These are phyloP conservation scores for Citrus unshiu DNA, from an alignment of 345 rosid genomes.

Conservation along the genomic window DNA sequence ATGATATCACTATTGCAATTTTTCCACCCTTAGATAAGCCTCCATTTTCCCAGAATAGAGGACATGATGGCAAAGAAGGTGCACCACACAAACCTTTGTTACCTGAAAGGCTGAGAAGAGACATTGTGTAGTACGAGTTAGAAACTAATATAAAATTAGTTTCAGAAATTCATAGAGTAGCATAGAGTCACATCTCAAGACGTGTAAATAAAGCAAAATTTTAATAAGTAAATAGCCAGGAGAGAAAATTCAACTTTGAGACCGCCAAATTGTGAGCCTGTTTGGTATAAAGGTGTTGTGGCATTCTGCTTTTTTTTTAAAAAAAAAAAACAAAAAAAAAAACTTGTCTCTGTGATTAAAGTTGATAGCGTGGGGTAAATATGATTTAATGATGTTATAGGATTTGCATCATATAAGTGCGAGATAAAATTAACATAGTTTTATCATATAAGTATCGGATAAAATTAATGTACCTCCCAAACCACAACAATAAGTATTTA, in stretches of 20 bases:
- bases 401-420: no score
- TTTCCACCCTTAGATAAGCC: slow-evolving; percentile 79
- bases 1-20: slow-evolving; percentile 62
- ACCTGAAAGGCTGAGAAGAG: slow-evolving; percentile 68
- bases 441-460: no score
- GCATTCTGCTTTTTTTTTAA: no score
- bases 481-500: no score
- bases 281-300: no score
- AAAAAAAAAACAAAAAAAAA: no score
- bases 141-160: neutral
- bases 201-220: neutral
- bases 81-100: slow-evolving; percentile 94
- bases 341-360: no score
- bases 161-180: neutral
- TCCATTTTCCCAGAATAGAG: slow-evolving; percentile 82
- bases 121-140: neutral
- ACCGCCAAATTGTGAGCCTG: neutral
- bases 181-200: neutral
- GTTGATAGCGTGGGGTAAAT: no score
- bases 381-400: no score
- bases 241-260: neutral
- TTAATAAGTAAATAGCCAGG: neutral
- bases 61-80: slow-evolving; percentile 70
- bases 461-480: no score
- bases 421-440: no score